These are phyloP conservation scores for Coemansia sp. DNA, from an alignment of 192 early-diverging fungal species.

Conservation along the genomic window DNA sequence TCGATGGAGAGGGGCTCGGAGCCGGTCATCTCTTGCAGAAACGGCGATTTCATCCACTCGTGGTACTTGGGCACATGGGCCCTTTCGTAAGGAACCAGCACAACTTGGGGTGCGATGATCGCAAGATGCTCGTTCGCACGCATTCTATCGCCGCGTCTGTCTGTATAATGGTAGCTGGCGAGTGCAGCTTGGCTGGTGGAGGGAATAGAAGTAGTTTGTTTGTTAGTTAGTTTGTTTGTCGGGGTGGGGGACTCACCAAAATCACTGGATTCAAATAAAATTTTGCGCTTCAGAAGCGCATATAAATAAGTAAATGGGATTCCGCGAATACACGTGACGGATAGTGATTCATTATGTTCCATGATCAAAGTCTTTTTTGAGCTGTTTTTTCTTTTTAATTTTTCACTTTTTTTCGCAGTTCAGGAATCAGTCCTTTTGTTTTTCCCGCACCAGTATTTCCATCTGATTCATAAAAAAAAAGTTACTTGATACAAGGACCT, in stretches of 20 bases:
- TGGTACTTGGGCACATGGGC: conserved; percentile 91
- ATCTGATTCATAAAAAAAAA: background rate
- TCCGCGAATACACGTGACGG: background rate
- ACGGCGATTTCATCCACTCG: conserved; percentile 93
- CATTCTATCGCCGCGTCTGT: conserved; percentile 12
- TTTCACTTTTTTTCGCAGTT: background rate
- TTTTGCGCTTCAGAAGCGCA: background rate
- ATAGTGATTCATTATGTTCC: background rate
- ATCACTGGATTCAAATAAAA: too few relatives aligned
- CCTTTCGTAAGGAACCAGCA: conserved; percentile 83
- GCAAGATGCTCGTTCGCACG: conserved; percentile 18
- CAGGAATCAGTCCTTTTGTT: background rate
- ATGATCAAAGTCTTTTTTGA: too few relatives aligned
- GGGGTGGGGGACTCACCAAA: too few relatives aligned
- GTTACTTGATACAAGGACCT: background rate
- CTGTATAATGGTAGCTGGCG: too few relatives aligned
- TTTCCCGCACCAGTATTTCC: background rate
- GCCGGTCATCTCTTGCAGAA: conserved; percentile 91
- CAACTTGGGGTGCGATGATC: conserved; percentile 56
- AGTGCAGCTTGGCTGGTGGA: too few relatives aligned
- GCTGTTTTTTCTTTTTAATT: too few relatives aligned
- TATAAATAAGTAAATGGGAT: background rate
- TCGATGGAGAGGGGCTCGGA: conserved; percentile 91
- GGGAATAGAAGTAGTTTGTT: too few relatives aligned
- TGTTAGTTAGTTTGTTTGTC: too few relatives aligned